These are phyloP conservation scores for Lumnitzera littorea DNA, from an alignment of 345 rosid species.

Conservation along the genomic window DNA sequence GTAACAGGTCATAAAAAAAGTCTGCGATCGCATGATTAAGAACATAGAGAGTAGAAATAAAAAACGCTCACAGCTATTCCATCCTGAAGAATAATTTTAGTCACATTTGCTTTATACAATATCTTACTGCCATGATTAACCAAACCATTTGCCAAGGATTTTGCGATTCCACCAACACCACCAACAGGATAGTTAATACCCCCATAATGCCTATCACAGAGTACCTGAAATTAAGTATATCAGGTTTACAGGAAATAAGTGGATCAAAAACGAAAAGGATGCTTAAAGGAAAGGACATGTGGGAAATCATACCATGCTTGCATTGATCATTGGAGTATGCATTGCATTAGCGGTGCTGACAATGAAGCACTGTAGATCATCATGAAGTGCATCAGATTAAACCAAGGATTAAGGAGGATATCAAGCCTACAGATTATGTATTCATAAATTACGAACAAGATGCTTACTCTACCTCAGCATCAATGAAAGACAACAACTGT, in stretches of 20 bases:
- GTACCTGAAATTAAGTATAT: constrained; percentile 44
- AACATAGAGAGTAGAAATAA: too few species aligned
- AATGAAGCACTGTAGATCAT: constrained; percentile 76
- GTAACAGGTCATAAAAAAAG: too few species aligned
- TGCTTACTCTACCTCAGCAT: constrained; percentile 65
- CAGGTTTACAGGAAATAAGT: constrained; percentile 1
- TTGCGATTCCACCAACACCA: constrained; percentile 92
- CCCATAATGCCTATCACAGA: constrained; percentile 96
- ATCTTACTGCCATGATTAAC: constrained; percentile 75
- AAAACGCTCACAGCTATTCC: constrained; percentile 67
- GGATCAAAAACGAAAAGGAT: background rate
- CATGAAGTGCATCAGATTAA: background rate
- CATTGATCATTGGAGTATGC: constrained; percentile 95
- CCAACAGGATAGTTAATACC: constrained; percentile 95
- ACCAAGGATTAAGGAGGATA: too few species aligned
- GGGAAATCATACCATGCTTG: constrained; percentile 63
- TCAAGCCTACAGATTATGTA: too few species aligned
- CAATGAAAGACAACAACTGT: constrained; percentile 72
- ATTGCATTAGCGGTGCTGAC: constrained; percentile 87
- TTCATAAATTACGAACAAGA: constrained; percentile 1
- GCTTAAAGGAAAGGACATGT: constrained; percentile 3
- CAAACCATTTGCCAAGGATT: constrained; percentile 73
- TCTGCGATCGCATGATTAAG: too few species aligned
- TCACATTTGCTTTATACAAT: constrained; percentile 77
- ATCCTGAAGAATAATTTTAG: constrained; percentile 57